These are phyloP conservation scores for Fusarium napiforme DNA, from an alignment of 2,329 filamentous ascomycete species.

Conservation along the genomic window DNA sequence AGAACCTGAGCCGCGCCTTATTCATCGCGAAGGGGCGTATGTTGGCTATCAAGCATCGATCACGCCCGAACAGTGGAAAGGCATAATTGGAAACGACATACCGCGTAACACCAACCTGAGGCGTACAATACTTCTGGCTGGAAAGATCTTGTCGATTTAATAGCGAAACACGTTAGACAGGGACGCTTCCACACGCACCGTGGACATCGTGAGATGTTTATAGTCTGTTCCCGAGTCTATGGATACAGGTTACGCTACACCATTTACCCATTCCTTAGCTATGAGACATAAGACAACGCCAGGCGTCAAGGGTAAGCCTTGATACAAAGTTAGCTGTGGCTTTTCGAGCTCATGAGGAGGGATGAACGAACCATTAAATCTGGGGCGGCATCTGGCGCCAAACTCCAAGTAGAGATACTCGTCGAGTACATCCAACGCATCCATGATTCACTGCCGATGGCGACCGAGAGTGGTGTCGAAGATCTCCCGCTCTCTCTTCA, in stretches of 20 bases:
- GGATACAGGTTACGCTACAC: neutral
- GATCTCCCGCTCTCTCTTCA: neutral
- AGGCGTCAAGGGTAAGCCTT: neutral
- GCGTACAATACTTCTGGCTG: neutral
- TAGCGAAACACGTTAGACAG: accelerated
- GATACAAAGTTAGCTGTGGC: neutral
- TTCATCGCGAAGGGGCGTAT: accelerated
- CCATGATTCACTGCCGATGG: neutral
- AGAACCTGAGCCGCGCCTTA: neutral
- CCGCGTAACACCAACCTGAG: accelerated
- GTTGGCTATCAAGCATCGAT: neutral
- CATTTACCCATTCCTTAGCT: neutral
- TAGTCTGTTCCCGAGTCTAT: neutral
- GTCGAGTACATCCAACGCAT: accelerated
- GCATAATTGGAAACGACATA: neutral
- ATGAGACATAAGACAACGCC: neutral
- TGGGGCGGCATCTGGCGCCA: neutral
- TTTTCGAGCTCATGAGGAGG: neutral
- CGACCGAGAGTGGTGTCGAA: neutral
- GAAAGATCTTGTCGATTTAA: neutral
- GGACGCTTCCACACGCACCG: neutral
- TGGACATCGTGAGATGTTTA: neutral
- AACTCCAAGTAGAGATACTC: accelerated
- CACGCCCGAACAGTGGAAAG: neutral
- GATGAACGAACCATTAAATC: neutral